Evolutionary conservation across 331 rosid genomes (phyloP), one percentile per base, ranked within the genome.

Genomic region (Pyrus hybrid): DNA sequence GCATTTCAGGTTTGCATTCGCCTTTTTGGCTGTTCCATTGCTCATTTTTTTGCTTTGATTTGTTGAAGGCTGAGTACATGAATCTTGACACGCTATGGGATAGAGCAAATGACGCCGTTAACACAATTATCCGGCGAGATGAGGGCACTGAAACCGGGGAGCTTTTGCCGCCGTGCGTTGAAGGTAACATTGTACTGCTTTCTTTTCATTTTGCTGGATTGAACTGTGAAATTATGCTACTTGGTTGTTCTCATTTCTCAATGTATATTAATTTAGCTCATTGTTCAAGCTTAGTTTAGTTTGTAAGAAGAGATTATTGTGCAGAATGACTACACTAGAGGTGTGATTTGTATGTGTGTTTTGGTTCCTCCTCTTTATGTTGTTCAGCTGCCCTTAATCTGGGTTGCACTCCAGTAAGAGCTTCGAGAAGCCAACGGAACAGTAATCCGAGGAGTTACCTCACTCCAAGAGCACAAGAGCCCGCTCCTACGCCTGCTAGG

Each of bases 401-500:
- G 73, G 99, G 99, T 7, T 95, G 99, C 83, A 81, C 83, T 81
- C 90, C 94, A 17, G 94, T 88, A 32, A 93, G 87, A 85, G 96
- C 99, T 84, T 88, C 98, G 3, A 91, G 99, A 85, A 95, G 99
- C 86, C 98, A 92, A 83, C 85, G 99, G 62, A 96, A 92, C 80
- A 87, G 75, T 77, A 95, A 92, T 76, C 96, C 88, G 1, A 10
- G 45, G 45, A 89, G 87, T 76, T 95, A 95, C 83, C 98, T 95
- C 62, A 70, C 89, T 63, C 90, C 90, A 8, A 90, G 93, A 79
- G 49, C 77, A 18, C 97, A 83, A 77, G 97, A 88, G 30, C 90
- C 85, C 14, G 51, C 86, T 54, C 62, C 88, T 64, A 81, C 67
- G 37, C 80, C 88, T 70, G 79, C 93, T 64, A 87, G 74, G 70